Conservation (phyloP, 495 filamentous ascomycete genomes). For the Xylaria cubensis region DNA sequence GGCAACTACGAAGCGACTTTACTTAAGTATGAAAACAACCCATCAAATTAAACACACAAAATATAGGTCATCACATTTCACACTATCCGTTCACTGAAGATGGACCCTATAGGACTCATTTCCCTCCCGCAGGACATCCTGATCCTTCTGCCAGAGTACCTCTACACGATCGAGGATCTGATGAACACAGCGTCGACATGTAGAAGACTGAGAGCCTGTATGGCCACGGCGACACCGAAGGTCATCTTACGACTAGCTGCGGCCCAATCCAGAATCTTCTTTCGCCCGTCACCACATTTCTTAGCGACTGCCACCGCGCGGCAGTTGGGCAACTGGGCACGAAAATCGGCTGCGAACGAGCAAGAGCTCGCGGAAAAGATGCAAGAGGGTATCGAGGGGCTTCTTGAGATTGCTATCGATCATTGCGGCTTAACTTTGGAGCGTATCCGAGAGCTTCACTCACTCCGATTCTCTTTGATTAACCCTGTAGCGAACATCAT, state of each 20-base stretch:
- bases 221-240: conserved; percentile 11
- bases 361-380: conserved; percentile 27
- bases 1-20: neutral
- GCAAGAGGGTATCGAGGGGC: conserved; percentile 37
- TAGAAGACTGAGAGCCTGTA: conserved; percentile 27
- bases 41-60: neutral
- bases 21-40: neutral
- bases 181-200: conserved; percentile 45
- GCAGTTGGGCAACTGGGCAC: conserved; percentile 46
- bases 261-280: conserved; percentile 42
- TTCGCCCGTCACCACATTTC: conserved; percentile 47
- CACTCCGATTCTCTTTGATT: conserved; percentile 41
- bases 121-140: conserved; percentile 44
- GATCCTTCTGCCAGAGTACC: conserved; percentile 39
- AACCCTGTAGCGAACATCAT: conserved; percentile 46
- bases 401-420: conserved; percentile 44
- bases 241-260: conserved; percentile 43
- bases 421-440: conserved; percentile 43
- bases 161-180: conserved; percentile 48
- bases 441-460: conserved; percentile 44
- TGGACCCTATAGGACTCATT: conserved; percentile 1
- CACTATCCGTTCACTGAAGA: neutral
- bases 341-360: conserved; percentile 35
- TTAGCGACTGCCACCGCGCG: conserved; percentile 44
- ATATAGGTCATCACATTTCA: neutral